These are phyloP conservation scores for Gamsiella multidivaricata DNA, from an alignment of 192 early-diverging fungal genomes.

Conservation along the genomic window DNA sequence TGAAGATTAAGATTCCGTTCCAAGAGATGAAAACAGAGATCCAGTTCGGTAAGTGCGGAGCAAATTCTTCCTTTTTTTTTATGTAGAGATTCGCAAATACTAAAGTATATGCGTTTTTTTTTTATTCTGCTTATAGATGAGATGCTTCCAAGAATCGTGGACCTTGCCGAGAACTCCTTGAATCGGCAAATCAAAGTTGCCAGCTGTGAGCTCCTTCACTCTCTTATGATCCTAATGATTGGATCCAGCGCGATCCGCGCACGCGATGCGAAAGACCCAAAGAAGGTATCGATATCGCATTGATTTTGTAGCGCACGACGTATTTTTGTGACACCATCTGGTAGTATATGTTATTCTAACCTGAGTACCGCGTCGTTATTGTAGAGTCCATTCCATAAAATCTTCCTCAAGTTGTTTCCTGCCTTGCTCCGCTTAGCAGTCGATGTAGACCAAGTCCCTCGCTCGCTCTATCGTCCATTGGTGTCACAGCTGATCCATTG, in stretches of 20 bases:
- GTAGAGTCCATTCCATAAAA: slow-evolving; percentile 69
- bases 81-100: neutral
- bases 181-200: slow-evolving; percentile 81
- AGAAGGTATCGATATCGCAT: slow-evolving; percentile 33
- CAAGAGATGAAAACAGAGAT: slow-evolving; percentile 73
- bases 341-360: too few relatives aligned
- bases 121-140: slow-evolving; percentile 64
- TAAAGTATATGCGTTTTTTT: neutral
- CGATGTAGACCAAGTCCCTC: slow-evolving; percentile 76
- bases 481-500: slow-evolving; percentile 81
- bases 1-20: slow-evolving; percentile 75
- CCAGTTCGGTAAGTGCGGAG: slow-evolving; percentile 63
- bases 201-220: slow-evolving; percentile 79
- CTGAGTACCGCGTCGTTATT: neutral
- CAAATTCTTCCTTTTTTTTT: neutral
- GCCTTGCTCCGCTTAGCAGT: slow-evolving; percentile 75
- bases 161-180: slow-evolving; percentile 78
- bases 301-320: neutral
- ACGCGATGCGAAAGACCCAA: slow-evolving; percentile 51
- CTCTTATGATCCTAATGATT: slow-evolving; percentile 78
- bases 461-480: slow-evolving; percentile 73
- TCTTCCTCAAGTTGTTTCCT: slow-evolving; percentile 77
- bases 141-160: slow-evolving; percentile 78
- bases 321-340: too few relatives aligned
- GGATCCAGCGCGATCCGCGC: slow-evolving; percentile 71